Evolutionary conservation across 805 yeast genomes (phyloP).

Genomic region (Kazachstania martiniae): DNA sequence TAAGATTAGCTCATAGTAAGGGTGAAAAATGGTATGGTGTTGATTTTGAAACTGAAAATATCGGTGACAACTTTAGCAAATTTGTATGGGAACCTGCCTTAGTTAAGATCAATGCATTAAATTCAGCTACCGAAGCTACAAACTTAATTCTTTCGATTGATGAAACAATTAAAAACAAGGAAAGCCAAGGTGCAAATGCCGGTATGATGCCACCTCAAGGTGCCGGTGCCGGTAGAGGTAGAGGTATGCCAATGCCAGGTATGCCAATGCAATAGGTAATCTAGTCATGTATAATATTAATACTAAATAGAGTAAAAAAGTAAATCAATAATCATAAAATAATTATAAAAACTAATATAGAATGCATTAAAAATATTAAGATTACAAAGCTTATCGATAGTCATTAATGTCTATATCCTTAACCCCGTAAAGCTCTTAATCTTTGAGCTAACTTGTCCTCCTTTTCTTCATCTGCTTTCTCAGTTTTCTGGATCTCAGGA

Average conservation of each 20-base stretch:
- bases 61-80: constrained; percentile 72
- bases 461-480: constrained; percentile 49
- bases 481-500: constrained; percentile 47
- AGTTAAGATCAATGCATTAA: constrained; percentile 86
- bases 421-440: constrained; percentile 68
- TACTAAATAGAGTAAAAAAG: not conserved
- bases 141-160: constrained; percentile 88
- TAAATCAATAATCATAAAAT: no score
- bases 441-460: constrained; percentile 86
- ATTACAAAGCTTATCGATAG: no score
- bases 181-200: constrained; percentile 43
- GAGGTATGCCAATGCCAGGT: constrained; percentile 59
- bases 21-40: constrained; percentile 90
- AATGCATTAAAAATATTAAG: no score
- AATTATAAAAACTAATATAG: no score
- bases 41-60: constrained; percentile 74
- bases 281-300: not conserved
- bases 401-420: no score
- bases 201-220: constrained; percentile 38
- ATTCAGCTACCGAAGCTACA: constrained; percentile 96
- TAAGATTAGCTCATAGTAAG: constrained; percentile 89
- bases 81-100: constrained; percentile 98
- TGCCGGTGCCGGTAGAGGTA: constrained; percentile 60
- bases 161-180: constrained; percentile 77
- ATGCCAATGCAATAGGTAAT: constrained; percentile 12